Evolutionary conservation across 257 asterid species (phyloP).

Genomic region (Plantago ovata): DNA sequence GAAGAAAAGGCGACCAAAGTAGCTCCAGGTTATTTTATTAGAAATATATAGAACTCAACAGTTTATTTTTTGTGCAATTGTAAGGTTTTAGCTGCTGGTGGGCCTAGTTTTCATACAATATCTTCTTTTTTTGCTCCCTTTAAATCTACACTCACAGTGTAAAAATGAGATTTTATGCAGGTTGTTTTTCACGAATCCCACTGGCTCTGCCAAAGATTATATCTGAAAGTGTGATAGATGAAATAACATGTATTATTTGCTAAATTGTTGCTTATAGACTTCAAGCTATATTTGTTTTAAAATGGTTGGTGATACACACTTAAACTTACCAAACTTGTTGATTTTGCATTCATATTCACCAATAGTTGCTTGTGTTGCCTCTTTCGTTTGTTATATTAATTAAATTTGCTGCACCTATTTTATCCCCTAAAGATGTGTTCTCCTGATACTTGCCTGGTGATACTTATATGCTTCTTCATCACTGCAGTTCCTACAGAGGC

Average conservation of each 20-base stretch:
- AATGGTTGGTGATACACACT: slow-evolving; percentile 8
- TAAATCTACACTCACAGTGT: slow-evolving; percentile 6
- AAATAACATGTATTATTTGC: slow-evolving; percentile 2
- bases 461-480: slow-evolving; percentile 7
- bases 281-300: background rate
- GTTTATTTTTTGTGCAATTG: too few relatives aligned
- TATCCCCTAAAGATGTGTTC: background rate
- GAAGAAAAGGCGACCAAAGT: slow-evolving; percentile 33
- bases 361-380: slow-evolving; percentile 9
- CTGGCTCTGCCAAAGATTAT: slow-evolving; percentile 1
- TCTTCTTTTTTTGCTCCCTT: background rate
- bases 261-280: background rate
- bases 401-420: background rate
- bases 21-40: slow-evolving; percentile 41
- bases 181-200: slow-evolving; percentile 2
- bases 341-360: background rate
- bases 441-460: background rate
- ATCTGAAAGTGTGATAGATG: background rate
- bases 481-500: slow-evolving; percentile 52
- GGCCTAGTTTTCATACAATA: too few relatives aligned
- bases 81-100: too few relatives aligned
- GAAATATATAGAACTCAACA: background rate
- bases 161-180: background rate
- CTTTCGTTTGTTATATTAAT: background rate
- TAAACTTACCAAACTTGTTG: too few relatives aligned